Evolutionary conservation across 2,329 filamentous ascomycete species (phyloP), one percentile per base, ranked within the genome.

Genomic region (Claviceps lovelessii): DNA sequence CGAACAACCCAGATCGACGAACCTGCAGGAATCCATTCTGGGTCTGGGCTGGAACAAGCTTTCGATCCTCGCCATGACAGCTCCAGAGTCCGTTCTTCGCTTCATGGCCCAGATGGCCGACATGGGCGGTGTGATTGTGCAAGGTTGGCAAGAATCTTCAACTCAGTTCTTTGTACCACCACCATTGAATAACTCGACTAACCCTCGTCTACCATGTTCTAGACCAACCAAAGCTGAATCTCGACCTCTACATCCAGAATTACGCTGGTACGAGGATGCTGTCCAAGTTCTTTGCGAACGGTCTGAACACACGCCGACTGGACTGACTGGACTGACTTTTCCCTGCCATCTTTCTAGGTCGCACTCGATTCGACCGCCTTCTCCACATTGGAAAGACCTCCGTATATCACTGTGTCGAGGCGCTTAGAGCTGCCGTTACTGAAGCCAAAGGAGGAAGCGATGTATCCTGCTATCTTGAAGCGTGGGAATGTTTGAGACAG

Each of bases 241-340:
- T 98, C 46, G 89, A 96, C 58, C 81, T 86, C 42, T 97, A 96
- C 69, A 86, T 95, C 51, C 78, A 85, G 60, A 95, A 96, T 66
- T 98, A 97, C 70, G 78, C 76, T 66, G 89, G 90, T 90, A 71
- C 49, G 73, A 71, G 48, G 73, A 60, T 6, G 49, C 39, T 28
- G 17, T 49, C 17, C 13, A 39, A 19, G 23, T 8, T 11, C 35
- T 49, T 10, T 44, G 7, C 29, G 19, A 41, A 28, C 2, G 29
- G n/a, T 28, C 17, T 19, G 8, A 23, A 31, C 17, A 35, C 44
- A 17, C 29, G 23, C n/a, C 28, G n/a, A 23, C 23, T 39, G 23
- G 35, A 33, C 51, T 50, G 44, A 53, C 35, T 23, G 23, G 23
- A 23, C 23, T 23, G 23, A 23, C 23, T 23, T 23, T 28, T 45